Percentiles rank a stretch among this genome's conserved stretches.
Conservation (phyloP, 1,284 basidiomycete species). For the Meripilus lineatus region DNA sequence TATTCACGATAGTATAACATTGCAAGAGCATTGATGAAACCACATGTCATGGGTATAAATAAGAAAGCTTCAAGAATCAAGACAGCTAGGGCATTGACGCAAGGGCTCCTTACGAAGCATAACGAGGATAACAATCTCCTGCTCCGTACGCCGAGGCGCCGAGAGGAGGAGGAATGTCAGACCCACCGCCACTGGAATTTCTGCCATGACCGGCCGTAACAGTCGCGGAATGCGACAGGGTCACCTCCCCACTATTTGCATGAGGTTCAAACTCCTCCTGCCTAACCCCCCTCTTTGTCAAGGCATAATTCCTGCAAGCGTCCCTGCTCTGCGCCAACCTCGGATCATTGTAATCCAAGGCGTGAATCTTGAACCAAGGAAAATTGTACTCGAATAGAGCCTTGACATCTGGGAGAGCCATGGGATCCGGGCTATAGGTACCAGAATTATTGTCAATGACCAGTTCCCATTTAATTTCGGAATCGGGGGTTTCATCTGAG, state of each 20-base stretch:
- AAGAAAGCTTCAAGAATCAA: too few relatives aligned
- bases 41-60: too few relatives aligned
- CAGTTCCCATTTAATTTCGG: conserved; percentile 60
- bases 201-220: too few relatives aligned
- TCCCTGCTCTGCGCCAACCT: conserved; percentile 52
- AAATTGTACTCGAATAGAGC: conserved; percentile 66
- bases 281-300: conserved; percentile 48
- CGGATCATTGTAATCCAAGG: conserved; percentile 55
- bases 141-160: too few relatives aligned
- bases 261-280: conserved; percentile 61
- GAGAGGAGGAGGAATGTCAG: too few relatives aligned
- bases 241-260: conserved; percentile 46
- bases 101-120: too few relatives aligned
- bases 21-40: too few relatives aligned
- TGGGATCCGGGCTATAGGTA: conserved; percentile 64
- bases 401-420: conserved; percentile 49
- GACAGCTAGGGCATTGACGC: too few relatives aligned
- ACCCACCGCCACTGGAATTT: too few relatives aligned
- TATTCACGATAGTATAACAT: too few relatives aligned
- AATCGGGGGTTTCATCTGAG: conserved; percentile 47
- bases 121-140: too few relatives aligned
- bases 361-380: conserved; percentile 52
- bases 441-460: conserved; percentile 77
- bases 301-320: conserved; percentile 60
- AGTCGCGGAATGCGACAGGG: conserved; percentile 30